A percentile compares a stretch with the other conserved stretches of the same genome.
Evolutionary conservation across 2,329 filamentous ascomycete genomes (phyloP).

Genomic region (Colletotrichum sp.): DNA sequence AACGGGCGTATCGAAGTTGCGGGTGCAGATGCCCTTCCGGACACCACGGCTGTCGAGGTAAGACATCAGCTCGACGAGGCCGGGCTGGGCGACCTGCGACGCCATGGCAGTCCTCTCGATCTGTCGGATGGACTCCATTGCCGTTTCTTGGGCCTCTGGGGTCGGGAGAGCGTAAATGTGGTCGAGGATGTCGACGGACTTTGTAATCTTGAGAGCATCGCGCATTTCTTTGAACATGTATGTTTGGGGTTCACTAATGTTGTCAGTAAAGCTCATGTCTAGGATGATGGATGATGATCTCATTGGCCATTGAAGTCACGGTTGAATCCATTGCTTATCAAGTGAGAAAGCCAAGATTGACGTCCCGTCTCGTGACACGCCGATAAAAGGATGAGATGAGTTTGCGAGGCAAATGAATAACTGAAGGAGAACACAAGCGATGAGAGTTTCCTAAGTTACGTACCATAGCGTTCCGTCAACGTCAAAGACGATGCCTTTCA

Average conservation of each 20-base stretch:
- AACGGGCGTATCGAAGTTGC: conserved; percentile 88
- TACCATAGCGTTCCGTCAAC: conserved; percentile 95
- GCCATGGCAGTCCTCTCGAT: conserved; percentile 86
- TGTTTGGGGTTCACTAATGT: conserved; percentile 79
- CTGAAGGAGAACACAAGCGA: not conserved
- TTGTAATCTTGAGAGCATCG: conserved; percentile 72
- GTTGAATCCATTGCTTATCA: not conserved
- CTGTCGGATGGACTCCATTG: conserved; percentile 74
- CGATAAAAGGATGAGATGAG: not conserved
- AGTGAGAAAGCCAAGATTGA: not conserved
- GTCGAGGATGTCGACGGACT: conserved; percentile 81
- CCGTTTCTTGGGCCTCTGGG: conserved; percentile 59
- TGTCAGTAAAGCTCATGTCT: not conserved
- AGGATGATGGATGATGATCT: not conserved
- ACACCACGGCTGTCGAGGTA: conserved; percentile 75
- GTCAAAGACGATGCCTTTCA: conserved; percentile 80
- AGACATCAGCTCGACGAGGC: conserved; percentile 77
- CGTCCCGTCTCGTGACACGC: not conserved
- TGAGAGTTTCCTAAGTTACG: conserved; percentile 35
- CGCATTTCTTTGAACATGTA: conserved; percentile 97
- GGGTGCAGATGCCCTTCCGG: conserved; percentile 86
- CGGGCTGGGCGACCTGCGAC: conserved; percentile 80
- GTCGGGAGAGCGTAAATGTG: conserved; percentile 80
- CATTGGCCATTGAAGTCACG: not conserved
- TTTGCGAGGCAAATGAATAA: not conserved